These are phyloP conservation scores for Candida easanensis DNA, from an alignment of 805 yeast species.

Conservation along the genomic window DNA sequence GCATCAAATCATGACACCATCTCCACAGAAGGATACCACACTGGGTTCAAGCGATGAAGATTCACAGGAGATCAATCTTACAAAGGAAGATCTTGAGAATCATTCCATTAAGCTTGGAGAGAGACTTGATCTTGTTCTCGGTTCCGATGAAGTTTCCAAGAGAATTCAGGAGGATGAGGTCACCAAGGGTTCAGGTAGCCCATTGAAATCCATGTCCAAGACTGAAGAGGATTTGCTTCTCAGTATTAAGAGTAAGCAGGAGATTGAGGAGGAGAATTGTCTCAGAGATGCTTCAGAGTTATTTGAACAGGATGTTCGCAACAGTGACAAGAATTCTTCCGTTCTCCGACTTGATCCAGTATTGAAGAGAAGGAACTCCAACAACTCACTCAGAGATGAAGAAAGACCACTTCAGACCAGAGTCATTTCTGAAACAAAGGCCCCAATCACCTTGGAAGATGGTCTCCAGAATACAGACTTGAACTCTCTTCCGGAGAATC, in stretches of 20 bases:
- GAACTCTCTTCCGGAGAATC: background rate
- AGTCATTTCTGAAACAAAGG: constrained; percentile 10
- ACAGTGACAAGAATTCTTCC: constrained; percentile 24
- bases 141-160: constrained; percentile 23
- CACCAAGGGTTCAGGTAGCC: constrained; percentile 25
- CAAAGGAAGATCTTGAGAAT: constrained; percentile 27
- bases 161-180: constrained; percentile 25
- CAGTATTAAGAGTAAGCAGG: constrained; percentile 21
- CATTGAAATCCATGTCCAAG: constrained; percentile 17
- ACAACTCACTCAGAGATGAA: constrained; percentile 25
- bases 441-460: constrained; percentile 16
- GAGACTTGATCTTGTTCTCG: constrained; percentile 42
- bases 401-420: constrained; percentile 22
- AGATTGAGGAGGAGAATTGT: constrained; percentile 26
- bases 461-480: constrained; percentile 19
- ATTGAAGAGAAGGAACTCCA: constrained; percentile 27
- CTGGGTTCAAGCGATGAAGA: constrained; percentile 28
- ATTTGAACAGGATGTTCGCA: constrained; percentile 34
- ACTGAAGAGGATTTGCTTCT: constrained; percentile 25
- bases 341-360: constrained; percentile 25
- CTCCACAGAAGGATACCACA: constrained; percentile 26
- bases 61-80: constrained; percentile 25
- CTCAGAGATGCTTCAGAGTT: constrained; percentile 31
- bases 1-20: constrained; percentile 21
- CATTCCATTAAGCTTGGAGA: constrained; percentile 38